phyloP scores from a whole-genome alignment of 768 basidiomycete genomes.

The Leucocoprinus sp. region DNA sequence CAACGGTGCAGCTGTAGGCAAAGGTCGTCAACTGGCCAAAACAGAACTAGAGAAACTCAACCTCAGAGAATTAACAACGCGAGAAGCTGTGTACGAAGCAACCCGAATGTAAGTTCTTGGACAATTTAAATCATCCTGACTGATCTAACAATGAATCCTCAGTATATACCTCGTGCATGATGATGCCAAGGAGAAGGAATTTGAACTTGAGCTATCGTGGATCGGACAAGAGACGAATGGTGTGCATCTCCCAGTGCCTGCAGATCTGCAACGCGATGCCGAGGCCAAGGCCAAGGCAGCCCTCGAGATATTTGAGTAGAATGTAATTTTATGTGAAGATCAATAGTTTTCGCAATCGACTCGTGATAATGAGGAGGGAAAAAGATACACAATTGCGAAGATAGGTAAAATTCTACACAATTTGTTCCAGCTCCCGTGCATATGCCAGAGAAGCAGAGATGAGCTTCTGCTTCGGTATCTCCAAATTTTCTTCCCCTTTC shows the following conservation, averaged over 20 bases:
- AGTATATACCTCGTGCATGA: slow-evolving; percentile 98
- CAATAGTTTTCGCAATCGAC: slow-evolving; percentile 5
- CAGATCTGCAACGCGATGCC: slow-evolving; percentile 77
- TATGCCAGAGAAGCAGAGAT: slow-evolving; percentile 72
- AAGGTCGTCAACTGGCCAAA: slow-evolving; percentile 96
- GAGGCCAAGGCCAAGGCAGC: slow-evolving; percentile 82
- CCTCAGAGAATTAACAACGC: slow-evolving; percentile 65
- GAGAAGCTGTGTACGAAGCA: slow-evolving; percentile 87
- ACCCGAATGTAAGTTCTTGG: slow-evolving; percentile 85
- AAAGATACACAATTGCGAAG: slow-evolving; percentile 14
- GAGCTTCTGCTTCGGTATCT: slow-evolving; percentile 80
- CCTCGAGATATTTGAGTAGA: slow-evolving; percentile 52
- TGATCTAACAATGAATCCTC: too few species aligned
- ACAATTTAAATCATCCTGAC: too few species aligned
- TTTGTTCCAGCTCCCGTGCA: slow-evolving; percentile 85
- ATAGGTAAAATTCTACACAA: slow-evolving; percentile 53
- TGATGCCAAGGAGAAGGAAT: slow-evolving; percentile 96
- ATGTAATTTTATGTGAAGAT: slow-evolving; percentile 6
- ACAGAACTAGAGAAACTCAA: slow-evolving; percentile 97
- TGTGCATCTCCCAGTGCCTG: slow-evolving; percentile 76
- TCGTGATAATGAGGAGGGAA: slow-evolving; percentile 10
- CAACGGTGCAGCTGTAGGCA: slow-evolving; percentile 93
- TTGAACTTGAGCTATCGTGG: slow-evolving; percentile 98
- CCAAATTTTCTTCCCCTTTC: slow-evolving; percentile 74
- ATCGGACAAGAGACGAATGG: slow-evolving; percentile 78